Base-by-base conservation (phyloP, 768 basidiomycete genomes). In the Nidularia pulvinata region DNA sequence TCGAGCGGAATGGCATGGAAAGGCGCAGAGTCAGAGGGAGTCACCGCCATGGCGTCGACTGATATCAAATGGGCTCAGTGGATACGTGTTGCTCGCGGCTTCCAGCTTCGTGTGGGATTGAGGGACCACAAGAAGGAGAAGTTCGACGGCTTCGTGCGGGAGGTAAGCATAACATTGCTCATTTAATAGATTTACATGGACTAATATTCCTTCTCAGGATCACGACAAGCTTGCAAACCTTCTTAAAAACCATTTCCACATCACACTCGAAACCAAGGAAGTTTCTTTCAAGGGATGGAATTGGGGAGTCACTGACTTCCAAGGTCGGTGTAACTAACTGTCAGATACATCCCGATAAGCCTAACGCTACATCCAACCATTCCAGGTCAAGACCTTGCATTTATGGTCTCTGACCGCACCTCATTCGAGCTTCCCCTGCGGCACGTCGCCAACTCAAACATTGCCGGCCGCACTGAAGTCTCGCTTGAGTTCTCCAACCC, bases 401-500 rank as follows among this genome's bases (percentile, higher is more conserved):
- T 99, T 70, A 75, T 90, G 37, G 88, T 98, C 4, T 89, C 90
- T 3, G 92, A 91, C 52, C 91, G 88, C 70, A 86, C 88, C 1
- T 80, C 91, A 0, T 98, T 99, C 65, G 93, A 95, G 60, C 78
- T 99, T 6, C 95, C 97, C 4, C 77, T 98, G 34, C 73, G 79
- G 34, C 75, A 87, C 57, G 94, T 98, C 46, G 90, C 92, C 60
- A 99, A 99, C 70, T 97, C 97, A 46, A 98, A 98, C 72, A 98
- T 98, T 61, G 93, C 94, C 10, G 94, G 93, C 19, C 92, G 93
- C 56, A 95, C 93, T 7, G 97, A 99, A 68, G 97, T 99, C n/a
- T 94, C 97, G 0, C 84, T 99, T n/a, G 97, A 99, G 66, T 97
- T 98, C 65, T 75, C 83, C 32, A 71, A 77, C 49, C 73, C 80